These are phyloP conservation scores for Vanilla planifolia DNA, from an alignment of 106 monocot genomes.

Conservation along the genomic window DNA sequence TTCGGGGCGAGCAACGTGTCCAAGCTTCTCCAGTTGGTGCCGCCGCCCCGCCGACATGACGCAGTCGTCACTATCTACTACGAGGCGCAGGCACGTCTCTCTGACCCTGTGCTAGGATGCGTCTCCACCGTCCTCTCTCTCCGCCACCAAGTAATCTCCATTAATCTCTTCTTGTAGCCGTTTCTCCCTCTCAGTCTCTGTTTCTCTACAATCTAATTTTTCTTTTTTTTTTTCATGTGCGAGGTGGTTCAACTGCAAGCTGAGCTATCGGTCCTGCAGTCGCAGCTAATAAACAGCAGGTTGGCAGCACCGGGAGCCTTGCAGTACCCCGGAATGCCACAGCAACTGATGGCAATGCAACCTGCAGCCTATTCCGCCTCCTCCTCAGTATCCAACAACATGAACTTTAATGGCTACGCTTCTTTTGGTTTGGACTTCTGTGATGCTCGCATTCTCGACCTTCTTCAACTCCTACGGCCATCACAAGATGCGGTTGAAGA, in stretches of 20 bases:
- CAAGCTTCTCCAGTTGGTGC: slow-evolving; percentile 53
- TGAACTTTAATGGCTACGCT: slow-evolving; percentile 12
- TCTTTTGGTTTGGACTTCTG: slow-evolving; percentile 18
- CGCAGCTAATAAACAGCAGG: slow-evolving; percentile 52
- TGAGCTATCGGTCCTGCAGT: slow-evolving; percentile 56
- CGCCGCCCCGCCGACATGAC: slow-evolving; percentile 32
- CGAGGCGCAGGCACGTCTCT: slow-evolving; percentile 84
- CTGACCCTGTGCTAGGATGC: slow-evolving; percentile 86
- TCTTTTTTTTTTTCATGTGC: not conserved
- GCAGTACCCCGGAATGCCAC: slow-evolving; percentile 16
- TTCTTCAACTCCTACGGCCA: slow-evolving; percentile 8
- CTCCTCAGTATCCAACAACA: slow-evolving; percentile 27
- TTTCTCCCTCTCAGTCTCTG: not conserved
- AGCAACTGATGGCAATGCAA: slow-evolving; percentile 5
- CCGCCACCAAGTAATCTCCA: slow-evolving; percentile 61
- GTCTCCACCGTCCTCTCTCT: slow-evolving; percentile 63
- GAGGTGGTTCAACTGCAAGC: slow-evolving; percentile 65
- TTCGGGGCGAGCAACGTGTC: slow-evolving; percentile 91
- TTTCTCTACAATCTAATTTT: too few relatives aligned
- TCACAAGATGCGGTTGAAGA: slow-evolving; percentile 13
- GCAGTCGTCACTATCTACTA: slow-evolving; percentile 70
- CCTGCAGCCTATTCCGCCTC: slow-evolving; percentile 37
- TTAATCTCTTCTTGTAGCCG: too few relatives aligned
- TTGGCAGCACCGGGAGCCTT: slow-evolving; percentile 25
- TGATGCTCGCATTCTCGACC: slow-evolving; percentile 11